These are phyloP conservation scores for Leishmania amazonensis DNA, from an alignment of 208 protist species.

Conservation along the genomic window DNA sequence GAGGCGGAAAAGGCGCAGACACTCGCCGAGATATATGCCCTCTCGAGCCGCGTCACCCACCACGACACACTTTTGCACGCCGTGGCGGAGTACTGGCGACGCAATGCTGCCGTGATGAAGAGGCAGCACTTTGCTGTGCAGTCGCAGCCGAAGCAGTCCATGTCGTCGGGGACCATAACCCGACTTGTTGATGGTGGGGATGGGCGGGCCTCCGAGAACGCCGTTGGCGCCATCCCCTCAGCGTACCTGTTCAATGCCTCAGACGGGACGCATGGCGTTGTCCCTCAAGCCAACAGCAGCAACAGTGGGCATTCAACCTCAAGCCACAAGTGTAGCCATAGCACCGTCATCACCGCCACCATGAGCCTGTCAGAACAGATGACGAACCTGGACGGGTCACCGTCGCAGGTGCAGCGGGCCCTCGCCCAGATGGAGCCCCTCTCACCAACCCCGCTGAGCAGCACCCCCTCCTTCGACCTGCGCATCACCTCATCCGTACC, in stretches of 20 bases:
- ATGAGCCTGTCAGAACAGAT: neutral
- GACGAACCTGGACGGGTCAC: constrained; percentile 13
- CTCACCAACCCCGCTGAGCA: constrained; percentile 28
- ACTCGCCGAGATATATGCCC: constrained; percentile 18
- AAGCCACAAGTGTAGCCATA: neutral
- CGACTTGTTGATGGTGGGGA: neutral
- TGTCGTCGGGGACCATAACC: neutral
- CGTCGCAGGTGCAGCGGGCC: constrained; percentile 25
- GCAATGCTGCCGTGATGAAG: constrained; percentile 44
- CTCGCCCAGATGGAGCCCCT: constrained; percentile 32
- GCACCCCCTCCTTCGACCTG: constrained; percentile 27
- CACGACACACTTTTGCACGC: constrained; percentile 34
- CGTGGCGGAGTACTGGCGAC: constrained; percentile 64
- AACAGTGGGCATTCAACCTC: neutral
- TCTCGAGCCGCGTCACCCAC: constrained; percentile 12
- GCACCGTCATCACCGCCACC: neutral
- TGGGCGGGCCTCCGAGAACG: neutral
- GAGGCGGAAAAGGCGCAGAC: constrained; percentile 15
- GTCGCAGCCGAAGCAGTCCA: constrained; percentile 16
- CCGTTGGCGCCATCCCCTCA: neutral
- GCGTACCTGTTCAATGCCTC: neutral
- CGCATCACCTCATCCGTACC: constrained; percentile 10
- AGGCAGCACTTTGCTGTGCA: constrained; percentile 30
- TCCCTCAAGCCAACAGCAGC: neutral
- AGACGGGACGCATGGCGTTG: too few relatives aligned